phyloP scores from a whole-genome alignment of 2,329 filamentous ascomycete species.

The Pestalotiopsis sp. region DNA sequence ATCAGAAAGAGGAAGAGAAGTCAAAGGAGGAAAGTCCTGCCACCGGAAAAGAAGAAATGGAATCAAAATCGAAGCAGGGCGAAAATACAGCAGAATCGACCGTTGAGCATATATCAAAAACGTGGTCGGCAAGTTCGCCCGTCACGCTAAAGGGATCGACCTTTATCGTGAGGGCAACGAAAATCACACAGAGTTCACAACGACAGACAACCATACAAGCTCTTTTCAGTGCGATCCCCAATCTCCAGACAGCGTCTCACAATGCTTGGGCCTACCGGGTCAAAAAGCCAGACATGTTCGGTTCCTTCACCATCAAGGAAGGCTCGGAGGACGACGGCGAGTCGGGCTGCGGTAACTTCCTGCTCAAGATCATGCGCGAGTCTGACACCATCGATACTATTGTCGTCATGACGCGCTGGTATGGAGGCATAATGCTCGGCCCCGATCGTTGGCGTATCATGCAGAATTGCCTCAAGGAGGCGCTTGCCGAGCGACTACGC shows the following conservation, averaged over 20 bases:
- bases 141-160: slow-evolving; percentile 56
- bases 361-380: slow-evolving; percentile 57
- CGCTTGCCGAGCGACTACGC: slow-evolving; percentile 53
- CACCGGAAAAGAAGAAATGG: background rate
- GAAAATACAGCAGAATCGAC: background rate
- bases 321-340: slow-evolving; percentile 65
- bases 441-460: slow-evolving; percentile 66
- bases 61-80: background rate
- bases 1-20: slow-evolving; percentile 1
- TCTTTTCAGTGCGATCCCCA: slow-evolving; percentile 50
- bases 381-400: slow-evolving; percentile 52
- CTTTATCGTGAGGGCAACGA: slow-evolving; percentile 57
- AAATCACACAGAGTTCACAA: slow-evolving; percentile 40
- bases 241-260: slow-evolving; percentile 57
- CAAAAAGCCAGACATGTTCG: slow-evolving; percentile 34
- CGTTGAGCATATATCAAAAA: slow-evolving; percentile 24
- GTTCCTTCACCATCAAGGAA: slow-evolving; percentile 44
- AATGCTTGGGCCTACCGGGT: slow-evolving; percentile 59
- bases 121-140: slow-evolving; percentile 55
- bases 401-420: slow-evolving; percentile 65
- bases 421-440: slow-evolving; percentile 63
- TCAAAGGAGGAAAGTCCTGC: background rate
- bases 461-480: slow-evolving; percentile 57
- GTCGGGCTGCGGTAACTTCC: slow-evolving; percentile 57
- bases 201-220: slow-evolving; percentile 47